Evolutionary conservation across 2,329 filamentous ascomycete genomes (phyloP), one percentile per base, ranked within the genome.

Genomic region (Penicillium griseofulvum): DNA sequence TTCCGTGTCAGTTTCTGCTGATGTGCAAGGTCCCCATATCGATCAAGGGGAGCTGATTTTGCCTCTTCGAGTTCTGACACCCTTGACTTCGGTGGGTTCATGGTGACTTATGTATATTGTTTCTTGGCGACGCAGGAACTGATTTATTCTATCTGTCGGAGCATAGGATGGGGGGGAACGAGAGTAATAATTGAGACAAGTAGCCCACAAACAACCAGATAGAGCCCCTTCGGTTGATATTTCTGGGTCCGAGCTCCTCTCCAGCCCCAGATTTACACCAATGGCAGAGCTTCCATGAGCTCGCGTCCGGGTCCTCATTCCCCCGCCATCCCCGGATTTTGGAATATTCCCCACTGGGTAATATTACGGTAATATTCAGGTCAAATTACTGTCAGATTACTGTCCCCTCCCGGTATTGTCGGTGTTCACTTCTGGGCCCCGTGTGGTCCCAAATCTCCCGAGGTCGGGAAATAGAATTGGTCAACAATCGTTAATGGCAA

Each of bases 1-100:
- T 67, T 74, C 29, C 75, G 72, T 17, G 75, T 77, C 57, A 81
- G 59, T 43, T 59, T 63, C 34, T 66, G 55, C 42, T 64, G 64
- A 6, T 63, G 53, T 12, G 45, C 54, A 16, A 56, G 17, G 33
- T 63, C 59, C 4, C 55, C 58, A 36, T 63, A 47, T 28, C 42
- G 55, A 50, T 58, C 51, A 14, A 61, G 39, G 24, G 58, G 44
- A 33, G 47, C 39, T 8, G 55, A 53, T 39, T 64, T 62, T 10
- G 55, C 46, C 37, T 67, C 58, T 41, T 71, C 68, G 19, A 65
- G 16, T 36, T 66, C 61, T 44, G 65, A 52, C 5, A 54, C 53
- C 9, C 28, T 56, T 19, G 59, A 28, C 34, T 66, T 70, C 8
- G 10, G 36, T 31, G 55, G 37, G 19, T 66, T 62, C 64, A 66